These are phyloP conservation scores for Fusarium sambucinum DNA, from an alignment of 2,329 filamentous ascomycete species.

Conservation along the genomic window DNA sequence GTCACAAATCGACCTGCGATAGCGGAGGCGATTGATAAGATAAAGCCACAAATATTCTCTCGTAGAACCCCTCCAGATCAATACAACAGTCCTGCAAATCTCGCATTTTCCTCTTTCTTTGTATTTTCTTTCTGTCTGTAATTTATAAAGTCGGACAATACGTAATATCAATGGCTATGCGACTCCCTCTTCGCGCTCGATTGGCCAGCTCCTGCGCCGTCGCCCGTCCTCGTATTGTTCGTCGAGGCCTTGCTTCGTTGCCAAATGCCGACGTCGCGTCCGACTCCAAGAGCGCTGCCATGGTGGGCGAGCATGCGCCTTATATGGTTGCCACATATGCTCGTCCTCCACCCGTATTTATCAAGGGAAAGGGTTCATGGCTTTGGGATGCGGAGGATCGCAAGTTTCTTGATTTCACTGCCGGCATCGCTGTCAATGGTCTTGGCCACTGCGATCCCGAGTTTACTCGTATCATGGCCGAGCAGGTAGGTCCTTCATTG, in stretches of 20 bases:
- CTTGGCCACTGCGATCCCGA: constrained; percentile 90
- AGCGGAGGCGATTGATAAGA: constrained; percentile 51
- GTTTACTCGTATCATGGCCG: constrained; percentile 77
- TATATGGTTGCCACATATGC: constrained; percentile 98
- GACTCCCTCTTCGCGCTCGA: constrained; percentile 55
- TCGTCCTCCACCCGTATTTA: constrained; percentile 89
- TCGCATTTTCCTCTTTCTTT: background rate
- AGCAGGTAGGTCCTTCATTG: constrained; percentile 69
- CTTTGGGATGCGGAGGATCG: constrained; percentile 91
- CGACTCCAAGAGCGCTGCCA: constrained; percentile 79
- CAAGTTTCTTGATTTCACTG: constrained; percentile 93
- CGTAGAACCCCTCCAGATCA: constrained; percentile 19
- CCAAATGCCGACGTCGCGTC: constrained; percentile 78
- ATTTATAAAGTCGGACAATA: background rate
- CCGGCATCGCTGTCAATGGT: constrained; percentile 94
- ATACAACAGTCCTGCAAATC: constrained; percentile 4
- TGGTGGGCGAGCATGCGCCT: constrained; percentile 80
- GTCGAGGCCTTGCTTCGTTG: constrained; percentile 52
- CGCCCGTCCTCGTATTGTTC: constrained; percentile 46
- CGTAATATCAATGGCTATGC: constrained; percentile 55
- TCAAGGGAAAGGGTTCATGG: constrained; percentile 86
- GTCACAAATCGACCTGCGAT: constrained; percentile 43
- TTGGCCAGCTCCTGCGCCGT: constrained; percentile 48
- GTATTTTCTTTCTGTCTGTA: background rate
- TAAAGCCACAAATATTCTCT: constrained; percentile 44